Evolutionary conservation across 139 green algal species (phyloP), one percentile per base, ranked within the genome.

Genomic region (Chlamydomonas schloesseri): DNA sequence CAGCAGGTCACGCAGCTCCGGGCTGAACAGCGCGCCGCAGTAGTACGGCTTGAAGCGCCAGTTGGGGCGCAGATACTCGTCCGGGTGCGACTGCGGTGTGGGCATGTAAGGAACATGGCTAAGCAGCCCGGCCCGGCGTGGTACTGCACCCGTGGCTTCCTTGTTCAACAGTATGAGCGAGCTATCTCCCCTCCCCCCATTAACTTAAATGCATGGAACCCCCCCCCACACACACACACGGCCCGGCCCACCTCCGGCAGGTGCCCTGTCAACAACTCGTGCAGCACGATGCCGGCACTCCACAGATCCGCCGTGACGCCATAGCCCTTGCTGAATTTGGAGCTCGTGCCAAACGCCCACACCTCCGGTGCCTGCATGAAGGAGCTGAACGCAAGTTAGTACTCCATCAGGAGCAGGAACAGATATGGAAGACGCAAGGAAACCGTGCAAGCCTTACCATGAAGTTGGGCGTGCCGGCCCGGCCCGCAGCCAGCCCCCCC

Each of bases 261-360:
- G n/a, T 55, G 73, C 6, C 91, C 91, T 58, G 82, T 64, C 33
- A 93, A 81, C 60, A 94, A 65, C 86, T 94, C 89, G 34, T 91
- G 90, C 29, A 90, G 78, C 26, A 93, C 71, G 36, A 93, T 55
- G 13, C 91, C 91, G n/a, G 88, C 83, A 9, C 53, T 73, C 89
- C 89, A 94, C 23, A 90, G 60, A 81, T 94, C 91, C 37, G 88
- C 83, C 46, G 65, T 76, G 36, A 68, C 46, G 72, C 68, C 55
- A 71, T 86, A 86, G 29, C 60, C 69, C 15, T 9, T 33, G 33
- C 9, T 11, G 80, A 29, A 69, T 50, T 78, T 77, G 6, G 67
- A 28, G 18, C 18, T 31, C 0, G 33, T 86, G 47, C 80, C 80
- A 68, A 78, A 78, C 13, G 80, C 67, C 80, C 80, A 86, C n/a